phyloP scores from a whole-genome alignment of 2,329 filamentous ascomycete species.

The Cladosporium colombiae region DNA sequence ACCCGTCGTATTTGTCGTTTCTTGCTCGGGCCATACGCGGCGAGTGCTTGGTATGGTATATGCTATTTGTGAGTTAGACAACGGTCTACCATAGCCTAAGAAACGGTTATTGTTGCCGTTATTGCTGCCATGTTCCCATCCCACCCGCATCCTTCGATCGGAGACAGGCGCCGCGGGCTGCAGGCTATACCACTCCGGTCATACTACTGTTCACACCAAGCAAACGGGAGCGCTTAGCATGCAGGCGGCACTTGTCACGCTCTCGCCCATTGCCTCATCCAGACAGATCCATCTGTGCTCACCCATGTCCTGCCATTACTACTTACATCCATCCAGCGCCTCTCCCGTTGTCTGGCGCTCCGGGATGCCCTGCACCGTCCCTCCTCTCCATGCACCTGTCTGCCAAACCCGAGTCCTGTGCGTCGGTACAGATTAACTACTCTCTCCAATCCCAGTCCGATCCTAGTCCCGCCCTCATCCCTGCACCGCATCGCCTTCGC shows the following conservation, averaged over 20 bases:
- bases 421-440: conserved; percentile 4
- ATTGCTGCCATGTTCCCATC: neutral
- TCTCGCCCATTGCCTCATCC: neutral
- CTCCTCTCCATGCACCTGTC: neutral
- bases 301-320: neutral
- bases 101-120: neutral
- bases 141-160: conserved; percentile 6
- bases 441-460: neutral
- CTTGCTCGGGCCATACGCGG: neutral
- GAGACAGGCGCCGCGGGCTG: neutral
- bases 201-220: conserved; percentile 4
- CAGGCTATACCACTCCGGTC: conserved; percentile 13
- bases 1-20: neutral
- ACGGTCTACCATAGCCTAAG: neutral
- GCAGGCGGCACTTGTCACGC: conserved; percentile 12
- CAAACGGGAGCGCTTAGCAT: conserved; percentile 15
- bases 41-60: neutral
- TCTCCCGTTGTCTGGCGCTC: conserved; percentile 1
- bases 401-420: conserved; percentile 2
- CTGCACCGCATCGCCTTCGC: conserved; percentile 5
- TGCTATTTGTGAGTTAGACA: neutral
- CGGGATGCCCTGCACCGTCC: neutral
- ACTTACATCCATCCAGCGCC: conserved; percentile 12
- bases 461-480: conserved; percentile 5
- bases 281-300: neutral